Evolutionary conservation across 768 basidiomycete genomes (phyloP), one percentile per base, ranked within the genome.

Genomic region (Ephemerocybe angulata): DNA sequence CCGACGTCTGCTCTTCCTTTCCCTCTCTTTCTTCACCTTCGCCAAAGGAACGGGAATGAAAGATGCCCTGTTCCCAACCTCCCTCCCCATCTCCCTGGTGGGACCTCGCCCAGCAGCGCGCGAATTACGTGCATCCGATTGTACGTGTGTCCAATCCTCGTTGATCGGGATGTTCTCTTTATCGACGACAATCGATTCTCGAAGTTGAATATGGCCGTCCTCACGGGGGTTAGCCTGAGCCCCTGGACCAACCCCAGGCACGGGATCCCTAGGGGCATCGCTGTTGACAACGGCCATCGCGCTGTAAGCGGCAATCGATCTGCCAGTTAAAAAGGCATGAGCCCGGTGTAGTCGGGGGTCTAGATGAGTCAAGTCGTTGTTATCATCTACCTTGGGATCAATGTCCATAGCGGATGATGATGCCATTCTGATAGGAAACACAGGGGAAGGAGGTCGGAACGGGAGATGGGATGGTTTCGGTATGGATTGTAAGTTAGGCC

Each of bases 11-110:
- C 49, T 84, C 70, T 68, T 89, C 87, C 80, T 59, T 54, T 79
- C 85, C 64, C 75, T 78, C 50, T 81, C 79, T 67, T 76, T 86
- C 73, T 76, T 59, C 75, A 79, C 60, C 68, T 79, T 24, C 65
- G 66, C 40, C 72, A 72, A 10, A 7, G 61, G 37, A 30, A 63
- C 62, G 1, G 63, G 60, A 30, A 60, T 55, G 19, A 64, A 21
- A 50, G 11, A 54, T 60, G n/a, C 63, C 65, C 4, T 55, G 48
- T 70, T 69, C 17, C 57, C 56, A 41, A 79, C 47, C 33, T 82
- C 73, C 57, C 81, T 86, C 10, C 79, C 79, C 65, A 80, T 75
- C 55, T 83, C 80, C 58, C 75, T 77, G 7, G 31, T 27, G 17
- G 7, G 35, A 11, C 46, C 10, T 6, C 8, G 15, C 21, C 41